Evolutionary conservation across 345 rosid species (phyloP), one percentile per base, ranked within the genome.

Genomic region (Salix brachista): DNA sequence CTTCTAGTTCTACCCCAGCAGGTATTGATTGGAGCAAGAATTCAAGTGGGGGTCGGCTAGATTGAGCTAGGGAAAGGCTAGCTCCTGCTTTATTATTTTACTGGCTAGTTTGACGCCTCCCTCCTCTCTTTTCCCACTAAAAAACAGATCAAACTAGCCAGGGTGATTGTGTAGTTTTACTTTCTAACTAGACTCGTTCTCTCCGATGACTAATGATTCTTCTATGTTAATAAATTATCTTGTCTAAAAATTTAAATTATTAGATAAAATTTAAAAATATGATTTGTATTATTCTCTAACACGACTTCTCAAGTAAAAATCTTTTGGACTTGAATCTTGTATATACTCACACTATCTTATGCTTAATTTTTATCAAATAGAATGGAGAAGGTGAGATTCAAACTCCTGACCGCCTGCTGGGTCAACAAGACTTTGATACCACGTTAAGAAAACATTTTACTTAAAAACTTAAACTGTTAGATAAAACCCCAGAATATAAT

Each of bases 1-100:
- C 73, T 23, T 9, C 30, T 39, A 39, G 11, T 1, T 41, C 3
- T 61, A 6, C 16, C 66, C 60, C 73, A 76, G 60, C 70, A 42
- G 52, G 76, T 28, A 14, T 14, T 17, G 25, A 19, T 14, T 17
- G 25, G 32, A 46, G 21, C 56, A 75, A 74, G 87, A 75, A 72
- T 80, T 78, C 77, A 28, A 73, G 82, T 83, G 84, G 88, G 89
- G 62, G 85, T 81, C 74, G 4, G 85, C 74, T 37, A 82, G 21
- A 64, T 44, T 64, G 4, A 72, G 11, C 48, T 12, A 46, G 5
- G 50, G 50, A 73, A 34, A 18, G 52, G 60, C 76, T 77, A 41
- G 13, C 14, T 41, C 1, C 3, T 41, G 44, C 64, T 77, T 62
- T 79, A 64, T 41, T 39, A 39, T 11, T 8, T 39, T 41, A 82